phyloP scores from a whole-genome alignment of 148 eudicot species.

The Rhododendron kiyosumense region DNA sequence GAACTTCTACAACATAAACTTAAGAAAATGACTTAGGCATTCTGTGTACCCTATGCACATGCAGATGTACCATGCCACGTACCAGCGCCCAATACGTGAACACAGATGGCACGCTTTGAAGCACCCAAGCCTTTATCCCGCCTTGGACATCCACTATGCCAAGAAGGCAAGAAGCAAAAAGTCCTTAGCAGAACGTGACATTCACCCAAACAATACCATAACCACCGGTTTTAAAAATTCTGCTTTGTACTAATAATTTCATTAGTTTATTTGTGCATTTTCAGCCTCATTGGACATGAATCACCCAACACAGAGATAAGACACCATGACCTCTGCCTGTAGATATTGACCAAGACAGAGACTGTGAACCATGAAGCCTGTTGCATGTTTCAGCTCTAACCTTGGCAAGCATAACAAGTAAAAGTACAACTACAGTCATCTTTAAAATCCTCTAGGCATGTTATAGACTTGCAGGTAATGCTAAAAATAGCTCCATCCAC shows the following conservation, averaged over 20 bases:
- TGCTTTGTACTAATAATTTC: neutral
- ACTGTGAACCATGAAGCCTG: conserved; percentile 2
- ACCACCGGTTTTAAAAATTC: neutral
- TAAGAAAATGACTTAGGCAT: neutral
- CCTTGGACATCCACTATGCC: neutral
- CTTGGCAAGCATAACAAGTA: neutral
- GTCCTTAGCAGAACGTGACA: neutral
- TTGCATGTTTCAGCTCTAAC: neutral
- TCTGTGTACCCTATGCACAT: neutral
- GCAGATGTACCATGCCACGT: neutral
- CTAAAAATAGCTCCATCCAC: neutral
- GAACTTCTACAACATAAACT: neutral
- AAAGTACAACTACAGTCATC: neutral
- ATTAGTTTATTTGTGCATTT: neutral
- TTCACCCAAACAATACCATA: neutral
- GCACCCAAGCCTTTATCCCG: neutral
- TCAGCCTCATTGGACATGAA: neutral
- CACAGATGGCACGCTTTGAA: neutral
- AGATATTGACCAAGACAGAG: neutral
- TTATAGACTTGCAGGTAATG: neutral
- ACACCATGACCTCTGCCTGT: neutral
- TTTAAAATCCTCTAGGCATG: neutral
- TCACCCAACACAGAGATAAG: neutral
- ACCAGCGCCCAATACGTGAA: neutral
- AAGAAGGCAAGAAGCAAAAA: neutral